phyloP scores from a whole-genome alignment of 441 rosid species.

The Euphorbia corollata region DNA sequence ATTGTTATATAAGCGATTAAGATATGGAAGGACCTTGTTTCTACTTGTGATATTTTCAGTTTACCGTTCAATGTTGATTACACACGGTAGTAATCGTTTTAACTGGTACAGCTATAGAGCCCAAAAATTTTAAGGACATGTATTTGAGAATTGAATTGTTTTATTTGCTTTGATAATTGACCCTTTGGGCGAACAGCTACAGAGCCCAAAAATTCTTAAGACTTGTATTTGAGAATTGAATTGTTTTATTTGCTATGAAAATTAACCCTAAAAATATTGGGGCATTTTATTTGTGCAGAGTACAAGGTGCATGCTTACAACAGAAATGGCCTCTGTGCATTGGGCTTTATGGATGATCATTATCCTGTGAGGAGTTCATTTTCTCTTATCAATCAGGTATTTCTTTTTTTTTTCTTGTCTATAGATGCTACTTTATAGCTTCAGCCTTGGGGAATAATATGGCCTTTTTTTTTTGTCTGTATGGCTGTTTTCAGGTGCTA shows the following conservation, averaged over 20 bases:
- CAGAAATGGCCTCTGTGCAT: constrained; percentile 68
- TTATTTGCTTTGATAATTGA: not conserved
- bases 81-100: too few relatives aligned
- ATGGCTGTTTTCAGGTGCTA: constrained; percentile 40
- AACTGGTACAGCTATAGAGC: too few relatives aligned
- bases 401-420: constrained; percentile 7
- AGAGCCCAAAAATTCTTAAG: too few relatives aligned
- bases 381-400: constrained; percentile 83
- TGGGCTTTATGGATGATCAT: constrained; percentile 93
- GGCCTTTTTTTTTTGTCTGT: not conserved
- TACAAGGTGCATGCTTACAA: constrained; percentile 87
- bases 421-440: constrained; percentile 2
- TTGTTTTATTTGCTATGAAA: not conserved
- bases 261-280: not conserved
- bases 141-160: not conserved
- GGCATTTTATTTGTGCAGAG: constrained; percentile 32
- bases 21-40: too few relatives aligned
- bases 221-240: too few relatives aligned
- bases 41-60: too few relatives aligned
- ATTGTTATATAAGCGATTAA: too few relatives aligned
- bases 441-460: not conserved
- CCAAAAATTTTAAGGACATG: too few relatives aligned
- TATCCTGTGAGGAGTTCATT: constrained; percentile 91
- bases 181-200: too few relatives aligned
- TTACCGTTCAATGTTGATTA: too few relatives aligned